Evolutionary conservation across 208 protist genomes (phyloP).

Genomic region (Endotrypanum monterogeii): DNA sequence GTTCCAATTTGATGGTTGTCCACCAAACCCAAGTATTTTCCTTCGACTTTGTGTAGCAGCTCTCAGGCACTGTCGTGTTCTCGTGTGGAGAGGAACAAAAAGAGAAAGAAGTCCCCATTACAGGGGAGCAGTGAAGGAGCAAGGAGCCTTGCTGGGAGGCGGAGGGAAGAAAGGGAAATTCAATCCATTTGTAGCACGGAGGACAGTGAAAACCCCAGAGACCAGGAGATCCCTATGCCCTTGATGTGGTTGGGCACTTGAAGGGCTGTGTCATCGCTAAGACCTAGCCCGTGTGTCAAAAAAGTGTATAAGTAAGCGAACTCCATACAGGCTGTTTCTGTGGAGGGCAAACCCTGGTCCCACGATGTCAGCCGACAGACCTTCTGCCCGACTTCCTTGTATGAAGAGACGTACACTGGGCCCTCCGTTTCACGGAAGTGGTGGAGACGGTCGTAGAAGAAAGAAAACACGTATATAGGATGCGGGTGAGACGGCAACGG

Average conservation of each 20-base stretch:
- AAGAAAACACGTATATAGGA: slow-evolving; percentile 68
- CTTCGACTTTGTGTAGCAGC: background rate
- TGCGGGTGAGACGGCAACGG: slow-evolving; percentile 1
- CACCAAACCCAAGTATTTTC: background rate
- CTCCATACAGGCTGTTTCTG: slow-evolving; percentile 66
- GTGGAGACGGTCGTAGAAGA: slow-evolving; percentile 68
- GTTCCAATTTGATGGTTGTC: too few species aligned
- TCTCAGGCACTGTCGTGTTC: background rate
- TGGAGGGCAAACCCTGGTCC: background rate
- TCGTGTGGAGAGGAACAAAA: background rate
- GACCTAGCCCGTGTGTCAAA: slow-evolving; percentile 49
- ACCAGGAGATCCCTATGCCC: slow-evolving; percentile 69
- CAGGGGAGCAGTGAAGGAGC: background rate
- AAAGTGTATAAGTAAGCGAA: slow-evolving; percentile 77
- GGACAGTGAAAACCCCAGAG: slow-evolving; percentile 72
- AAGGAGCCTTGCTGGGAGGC: background rate
- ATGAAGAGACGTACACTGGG: slow-evolving; percentile 26
- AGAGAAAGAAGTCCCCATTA: too few species aligned
- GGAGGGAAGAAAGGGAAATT: background rate
- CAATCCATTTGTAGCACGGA: slow-evolving; percentile 30
- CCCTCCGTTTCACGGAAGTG: slow-evolving; percentile 8
- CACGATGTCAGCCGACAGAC: slow-evolving; percentile 21
- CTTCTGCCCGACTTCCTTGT: slow-evolving; percentile 30
- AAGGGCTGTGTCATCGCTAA: slow-evolving; percentile 44
- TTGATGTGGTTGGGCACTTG: slow-evolving; percentile 61